Evolutionary conservation across 306 rosid species (phyloP), one percentile per base, ranked within the genome.

Genomic region (Glycyrrhiza uralensis): DNA sequence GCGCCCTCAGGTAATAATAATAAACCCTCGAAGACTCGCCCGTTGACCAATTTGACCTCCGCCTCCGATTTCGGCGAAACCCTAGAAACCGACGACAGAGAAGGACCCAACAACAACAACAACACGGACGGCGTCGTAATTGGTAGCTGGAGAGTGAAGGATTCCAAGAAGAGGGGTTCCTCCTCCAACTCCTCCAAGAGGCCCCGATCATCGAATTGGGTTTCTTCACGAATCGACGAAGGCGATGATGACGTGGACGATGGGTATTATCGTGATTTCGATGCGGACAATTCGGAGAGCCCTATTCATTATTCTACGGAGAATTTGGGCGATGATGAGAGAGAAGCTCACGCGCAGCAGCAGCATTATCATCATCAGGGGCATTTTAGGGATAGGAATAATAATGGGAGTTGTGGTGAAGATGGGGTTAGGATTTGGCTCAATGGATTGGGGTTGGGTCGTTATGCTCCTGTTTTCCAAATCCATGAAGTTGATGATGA

Each of bases 401-500:
- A 83, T 50, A 81, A 66, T 71, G 87, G 67, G 8, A 70, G 84
- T 79, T 72, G 69, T 57, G 93, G 87, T 7, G 96, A 88, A 75
- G 89, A 90, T 81, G 92, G 87, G 32, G 96, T 92, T 44, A 86
- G 88, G 74, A 83, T 85, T 82, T 92, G 96, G 96, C 96, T 92
- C 33, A 88, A 88, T 79, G 98, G 91, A 7, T 76, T 92, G 33
- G 96, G 98, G 32, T 78, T 92, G 62, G 77, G 98, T 24, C 70
- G 96, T 29, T 92, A 92, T 75, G 98, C 91, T 1, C 91, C 96
- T 0, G 87, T 92, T 28, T 92, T 92, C 2, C 90, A 92, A 79
- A 84, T 92, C 15, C 98, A 92, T 12, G 98, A 92, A 78, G 96
- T 92, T 7, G 98, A 92, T 78, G 96, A 92, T 45, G 98, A 90